These are phyloP conservation scores for Salvia splendens DNA, from an alignment of 257 asterid genomes.

Conservation along the genomic window DNA sequence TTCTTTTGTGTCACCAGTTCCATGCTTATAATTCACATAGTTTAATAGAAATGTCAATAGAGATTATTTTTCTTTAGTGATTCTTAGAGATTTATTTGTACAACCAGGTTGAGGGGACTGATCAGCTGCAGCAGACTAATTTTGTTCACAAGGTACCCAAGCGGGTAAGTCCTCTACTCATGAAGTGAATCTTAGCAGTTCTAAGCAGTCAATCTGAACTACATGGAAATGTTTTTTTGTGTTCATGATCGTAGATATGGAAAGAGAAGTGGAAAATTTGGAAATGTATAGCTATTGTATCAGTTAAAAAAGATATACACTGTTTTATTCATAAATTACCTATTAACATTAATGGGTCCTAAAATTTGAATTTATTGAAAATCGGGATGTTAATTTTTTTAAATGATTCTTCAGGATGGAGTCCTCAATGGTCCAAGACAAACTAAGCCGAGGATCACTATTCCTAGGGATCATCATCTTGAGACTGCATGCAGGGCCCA, in stretches of 20 bases:
- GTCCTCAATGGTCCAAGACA: constrained; percentile 38
- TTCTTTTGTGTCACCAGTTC: not conserved
- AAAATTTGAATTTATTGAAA: constrained; percentile 1
- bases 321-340: not conserved
- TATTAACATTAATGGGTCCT: not conserved
- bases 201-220: constrained; percentile 1
- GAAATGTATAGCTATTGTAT: too few species aligned
- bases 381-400: constrained; percentile 13
- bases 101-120: constrained; percentile 63
- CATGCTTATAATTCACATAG: constrained; percentile 11
- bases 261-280: too few species aligned
- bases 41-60: not conserved
- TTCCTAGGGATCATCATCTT: constrained; percentile 83
- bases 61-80: not conserved
- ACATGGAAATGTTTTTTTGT: not conserved
- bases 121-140: constrained; percentile 63
- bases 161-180: constrained; percentile 51
- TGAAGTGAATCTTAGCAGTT: not conserved
- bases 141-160: constrained; percentile 76
- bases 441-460: constrained; percentile 61
- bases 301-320: too few species aligned
- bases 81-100: constrained; percentile 29
- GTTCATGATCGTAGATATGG: too few species aligned
- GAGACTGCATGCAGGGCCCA: constrained; percentile 83
- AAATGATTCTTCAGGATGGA: constrained; percentile 56